Conservation (phyloP, 2,329 filamentous ascomycete species). For the Cladophialophora psammophila region DNA sequence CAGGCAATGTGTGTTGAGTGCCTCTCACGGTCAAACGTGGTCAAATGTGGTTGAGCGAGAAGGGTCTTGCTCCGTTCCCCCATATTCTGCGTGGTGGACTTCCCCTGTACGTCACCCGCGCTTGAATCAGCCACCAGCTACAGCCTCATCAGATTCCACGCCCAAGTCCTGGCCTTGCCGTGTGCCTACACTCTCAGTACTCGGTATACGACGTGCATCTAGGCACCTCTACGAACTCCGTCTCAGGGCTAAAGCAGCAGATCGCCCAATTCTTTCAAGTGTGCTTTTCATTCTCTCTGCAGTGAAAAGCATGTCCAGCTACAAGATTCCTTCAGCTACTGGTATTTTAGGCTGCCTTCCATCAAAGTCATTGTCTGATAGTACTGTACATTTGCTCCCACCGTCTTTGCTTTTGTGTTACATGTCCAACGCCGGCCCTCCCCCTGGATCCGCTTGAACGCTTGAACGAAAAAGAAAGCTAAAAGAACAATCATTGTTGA, state of each 20-base stretch:
- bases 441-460: constrained; percentile 26
- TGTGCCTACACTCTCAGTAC: not conserved
- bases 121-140: not conserved
- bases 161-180: not conserved
- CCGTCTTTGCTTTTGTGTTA: constrained; percentile 16
- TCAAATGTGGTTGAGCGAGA: not conserved
- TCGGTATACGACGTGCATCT: not conserved
- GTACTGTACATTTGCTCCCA: constrained; percentile 20
- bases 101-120: not conserved
- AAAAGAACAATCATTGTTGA: constrained; percentile 2
- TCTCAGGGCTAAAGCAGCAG: not conserved
- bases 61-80: not conserved
- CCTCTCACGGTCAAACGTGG: constrained; percentile 3
- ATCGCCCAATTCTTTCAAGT: not conserved
- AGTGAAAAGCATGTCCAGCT: constrained; percentile 15
- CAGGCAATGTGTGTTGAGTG: not conserved
- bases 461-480: constrained; percentile 16
- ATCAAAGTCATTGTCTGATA: constrained; percentile 4
- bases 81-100: not conserved
- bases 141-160: not conserved
- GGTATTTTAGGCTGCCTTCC: not conserved
- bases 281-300: constrained; percentile 12
- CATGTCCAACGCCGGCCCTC: constrained; percentile 19
- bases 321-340: constrained; percentile 16
- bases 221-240: not conserved